Base-by-base conservation (phyloP, 2,329 filamentous ascomycete species). In the Alternaria arborescens region DNA sequence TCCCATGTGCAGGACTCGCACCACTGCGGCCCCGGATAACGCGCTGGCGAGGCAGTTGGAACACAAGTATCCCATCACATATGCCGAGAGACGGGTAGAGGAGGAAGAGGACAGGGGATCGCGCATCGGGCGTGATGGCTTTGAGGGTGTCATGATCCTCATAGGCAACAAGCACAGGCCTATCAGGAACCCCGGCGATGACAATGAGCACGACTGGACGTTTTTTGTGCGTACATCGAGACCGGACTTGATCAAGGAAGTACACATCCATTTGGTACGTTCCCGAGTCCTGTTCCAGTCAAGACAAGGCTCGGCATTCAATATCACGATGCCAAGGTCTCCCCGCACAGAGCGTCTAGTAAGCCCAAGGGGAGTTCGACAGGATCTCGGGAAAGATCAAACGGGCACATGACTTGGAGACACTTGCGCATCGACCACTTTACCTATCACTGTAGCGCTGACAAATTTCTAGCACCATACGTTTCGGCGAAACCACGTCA, bases 201-300 rank as follows among this genome's bases (percentile, higher is more conserved):
- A 51, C 42, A 82, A 81, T 47, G 65, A 73, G 56, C 82, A 83
- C 61, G 75, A 80, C 32, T 84, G 82, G 81, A 79, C 75, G 0
- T 83, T 83, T 61, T 84, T 83, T 62, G 79, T 83, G 6, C 64
- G 73, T n/a, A 71, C 77, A 0, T 80, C 77, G n/a, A 71, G 80
- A 3, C 76, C 72, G 10, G 81, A 82, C n/a, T 75, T 83, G 26
- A 74, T 84, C 8, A 73, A 82, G 55, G 74, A 82, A 58, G 78
- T 84, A 8, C 77, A 81, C 28, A 77, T 83, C 5, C 59, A 75
- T 20, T 46, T 79, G 52, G 58, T 60, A 32, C 26, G 57, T 52
- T 51, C 8, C 4, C 20, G n/a, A 26, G 18, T 12, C 5, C 24
- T 30, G 8, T 32, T 67, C 72, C 28, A 14, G 67, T 64, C 34